Evolutionary conservation across 805 yeast genomes (phyloP), one percentile per base, ranked within the genome.

Genomic region (Lachancea waltii): DNA sequence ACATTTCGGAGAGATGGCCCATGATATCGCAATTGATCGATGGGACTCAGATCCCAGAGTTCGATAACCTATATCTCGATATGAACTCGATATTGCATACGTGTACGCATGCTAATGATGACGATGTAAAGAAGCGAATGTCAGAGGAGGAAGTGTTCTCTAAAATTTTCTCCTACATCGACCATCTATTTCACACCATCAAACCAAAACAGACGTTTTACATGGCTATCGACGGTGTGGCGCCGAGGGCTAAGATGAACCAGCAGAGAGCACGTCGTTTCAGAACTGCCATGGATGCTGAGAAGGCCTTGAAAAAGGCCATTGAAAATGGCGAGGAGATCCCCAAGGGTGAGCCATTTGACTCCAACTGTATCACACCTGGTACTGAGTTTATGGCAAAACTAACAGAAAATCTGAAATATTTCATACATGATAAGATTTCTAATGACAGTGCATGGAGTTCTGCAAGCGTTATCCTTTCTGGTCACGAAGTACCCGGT

Each of bases 1-100:
- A 85, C 69, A 87, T 92, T 68, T 86, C 97, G 34, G 97, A 92
- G 67, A 79, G 99, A 78, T 92, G 97, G 97, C 99, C 99, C 22
- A 70, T 83, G 70, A 87, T 89, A 48, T 81, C 94, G 8, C 95
- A 87, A 62, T 68, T 79, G 54, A 79, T 90, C 47, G 86, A 81
- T 49, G 92, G 81, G 21, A 71, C 73, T 36, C 85, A 83, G 50
- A 77, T 89, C 43, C 94, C 97, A 3, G 97, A 89, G 60, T 92
- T 85, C 60, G 99, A 92, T 62, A 90, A 90, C 55, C 68, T 92
- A 45, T 92, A 92, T 54, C 74, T 92, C 48, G 99, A 92, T 67
- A 92, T 92, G 99, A 92, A 92, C 65, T 87, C 97, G 17, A 92
- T 92, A 64, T 65, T 92, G 48, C 98, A 84, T 62, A 86, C 77